Percentiles rank a stretch among this genome's conserved stretches.
Conservation (phyloP, 371 early-diverging fungal species). For the Mucor indicus region DNA sequence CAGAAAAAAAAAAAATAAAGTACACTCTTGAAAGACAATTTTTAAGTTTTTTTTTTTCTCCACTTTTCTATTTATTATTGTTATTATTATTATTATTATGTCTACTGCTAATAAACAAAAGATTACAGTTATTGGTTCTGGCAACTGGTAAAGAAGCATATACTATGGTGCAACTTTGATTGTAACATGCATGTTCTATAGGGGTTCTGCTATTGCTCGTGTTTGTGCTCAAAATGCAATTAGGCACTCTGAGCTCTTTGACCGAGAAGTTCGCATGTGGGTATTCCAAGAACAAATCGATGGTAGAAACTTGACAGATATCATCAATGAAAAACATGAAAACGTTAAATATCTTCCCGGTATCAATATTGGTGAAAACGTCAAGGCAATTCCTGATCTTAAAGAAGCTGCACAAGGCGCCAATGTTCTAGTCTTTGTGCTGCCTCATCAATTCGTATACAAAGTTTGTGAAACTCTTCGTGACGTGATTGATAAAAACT, state of each 20-base stretch:
- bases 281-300: constrained; percentile 87
- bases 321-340: constrained; percentile 92
- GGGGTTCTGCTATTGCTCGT: constrained; percentile 96
- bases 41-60: no score
- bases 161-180: constrained; percentile 1
- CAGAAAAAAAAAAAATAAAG: no score
- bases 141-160: constrained; percentile 77
- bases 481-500: not conserved
- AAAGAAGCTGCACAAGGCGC: constrained; percentile 73
- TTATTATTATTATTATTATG: constrained; percentile 1
- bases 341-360: constrained; percentile 95
- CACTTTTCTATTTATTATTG: no score
- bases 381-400: constrained; percentile 70
- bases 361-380: constrained; percentile 78
- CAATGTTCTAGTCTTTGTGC: constrained; percentile 91
- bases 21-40: no score
- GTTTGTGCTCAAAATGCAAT: constrained; percentile 85
- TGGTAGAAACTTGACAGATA: constrained; percentile 83
- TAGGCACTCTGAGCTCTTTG: constrained; percentile 58
- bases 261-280: constrained; percentile 88
- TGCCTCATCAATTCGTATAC: constrained; percentile 96
- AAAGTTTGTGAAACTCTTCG: constrained; percentile 63
- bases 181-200: constrained; percentile 44
- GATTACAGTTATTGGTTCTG: constrained; percentile 87
- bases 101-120: constrained; percentile 9